Evolutionary conservation across 2,329 filamentous ascomycete species (phyloP).

Genomic region (Pseudogymnoascus sp.): DNA sequence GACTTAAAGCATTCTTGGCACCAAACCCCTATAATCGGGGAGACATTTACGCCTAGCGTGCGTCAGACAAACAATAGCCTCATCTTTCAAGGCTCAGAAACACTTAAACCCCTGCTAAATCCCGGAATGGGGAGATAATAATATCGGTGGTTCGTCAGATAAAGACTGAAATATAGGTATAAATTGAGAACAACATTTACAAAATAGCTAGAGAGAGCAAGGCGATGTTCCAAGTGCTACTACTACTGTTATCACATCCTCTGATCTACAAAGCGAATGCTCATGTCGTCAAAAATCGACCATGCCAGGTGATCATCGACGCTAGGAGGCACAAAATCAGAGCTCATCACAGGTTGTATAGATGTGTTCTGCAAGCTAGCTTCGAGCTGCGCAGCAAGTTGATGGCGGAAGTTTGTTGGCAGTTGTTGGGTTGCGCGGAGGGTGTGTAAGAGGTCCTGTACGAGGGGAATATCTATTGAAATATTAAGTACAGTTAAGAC

Average conservation of each 20-base stretch:
- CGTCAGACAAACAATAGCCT: background rate
- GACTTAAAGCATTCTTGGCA: background rate
- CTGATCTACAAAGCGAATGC: conserved; percentile 11
- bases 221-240: background rate
- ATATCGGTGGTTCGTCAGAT: background rate
- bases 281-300: conserved; percentile 21
- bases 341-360: conserved; percentile 12
- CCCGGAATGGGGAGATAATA: background rate
- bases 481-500: background rate
- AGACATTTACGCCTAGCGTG: background rate
- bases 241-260: background rate
- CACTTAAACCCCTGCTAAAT: background rate
- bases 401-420: conserved; percentile 17
- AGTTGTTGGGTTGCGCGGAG: conserved; percentile 19
- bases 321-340: background rate
- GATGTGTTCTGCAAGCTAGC: conserved; percentile 20
- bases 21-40: background rate
- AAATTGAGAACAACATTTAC: background rate
- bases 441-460: conserved; percentile 21
- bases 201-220: background rate
- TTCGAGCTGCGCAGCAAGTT: conserved; percentile 19
- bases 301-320: conserved; percentile 13
- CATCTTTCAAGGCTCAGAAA: background rate
- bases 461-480: conserved; percentile 18
- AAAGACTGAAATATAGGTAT: background rate